phyloP scores from a whole-genome alignment of 192 early-diverging fungal species.

The Gonapodya sp. region DNA sequence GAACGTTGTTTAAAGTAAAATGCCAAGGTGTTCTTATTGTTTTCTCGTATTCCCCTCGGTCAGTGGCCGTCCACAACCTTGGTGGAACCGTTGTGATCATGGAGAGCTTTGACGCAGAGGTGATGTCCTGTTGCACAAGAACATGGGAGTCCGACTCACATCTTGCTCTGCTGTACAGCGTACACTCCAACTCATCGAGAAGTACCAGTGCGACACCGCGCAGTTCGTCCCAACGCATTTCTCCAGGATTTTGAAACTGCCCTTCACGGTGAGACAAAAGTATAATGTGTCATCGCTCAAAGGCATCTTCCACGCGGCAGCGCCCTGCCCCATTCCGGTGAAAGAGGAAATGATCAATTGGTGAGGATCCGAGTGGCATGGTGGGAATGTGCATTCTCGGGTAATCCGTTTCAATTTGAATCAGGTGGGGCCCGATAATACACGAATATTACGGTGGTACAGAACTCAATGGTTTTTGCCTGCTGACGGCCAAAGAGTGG shows the following conservation, averaged over 20 bases:
- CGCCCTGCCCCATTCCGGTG: constrained; percentile 6
- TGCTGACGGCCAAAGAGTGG: not conserved
- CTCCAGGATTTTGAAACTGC: not conserved
- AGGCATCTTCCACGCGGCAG: constrained; percentile 9
- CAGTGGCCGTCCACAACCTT: not conserved
- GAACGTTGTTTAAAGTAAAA: not conserved
- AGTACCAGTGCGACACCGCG: not conserved
- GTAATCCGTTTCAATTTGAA: too few species aligned
- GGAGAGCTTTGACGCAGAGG: constrained; percentile 9
- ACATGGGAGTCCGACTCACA: too few species aligned
- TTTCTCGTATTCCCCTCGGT: too few species aligned
- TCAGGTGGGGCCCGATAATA: not conserved
- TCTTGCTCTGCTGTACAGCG: too few species aligned
- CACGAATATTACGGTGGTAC: constrained; percentile 8
- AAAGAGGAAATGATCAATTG: constrained; percentile 11
- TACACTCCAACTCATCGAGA: not conserved
- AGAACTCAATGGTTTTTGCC: not conserved
- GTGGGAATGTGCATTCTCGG: too few species aligned
- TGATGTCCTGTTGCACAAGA: too few species aligned
- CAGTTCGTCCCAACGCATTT: constrained; percentile 10
- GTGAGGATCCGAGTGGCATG: not conserved
- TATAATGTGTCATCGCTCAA: not conserved
- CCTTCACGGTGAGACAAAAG: not conserved
- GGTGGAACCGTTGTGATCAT: constrained; percentile 5
- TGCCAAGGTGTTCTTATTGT: too few species aligned